Conservation (phyloP, 331 rosid genomes). For the Erythrophleum ivorense region DNA sequence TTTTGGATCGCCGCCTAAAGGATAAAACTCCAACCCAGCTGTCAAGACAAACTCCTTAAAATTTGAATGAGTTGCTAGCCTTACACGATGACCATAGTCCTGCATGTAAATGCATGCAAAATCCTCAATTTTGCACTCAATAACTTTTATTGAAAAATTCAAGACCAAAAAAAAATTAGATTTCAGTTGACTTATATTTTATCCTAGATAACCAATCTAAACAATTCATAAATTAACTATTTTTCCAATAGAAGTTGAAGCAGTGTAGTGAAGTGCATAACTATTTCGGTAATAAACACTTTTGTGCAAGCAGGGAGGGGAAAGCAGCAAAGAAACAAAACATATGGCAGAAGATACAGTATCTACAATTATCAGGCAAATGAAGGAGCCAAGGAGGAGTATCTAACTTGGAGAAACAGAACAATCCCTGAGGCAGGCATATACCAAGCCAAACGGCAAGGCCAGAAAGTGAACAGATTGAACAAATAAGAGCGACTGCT, state of each 20-base stretch:
- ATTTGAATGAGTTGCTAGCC: conserved; percentile 98
- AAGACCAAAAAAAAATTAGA: not conserved
- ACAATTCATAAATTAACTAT: conserved; percentile 9
- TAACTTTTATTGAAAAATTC: not conserved
- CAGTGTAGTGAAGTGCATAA: not conserved
- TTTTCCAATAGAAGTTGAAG: conserved; percentile 17
- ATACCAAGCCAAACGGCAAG: not conserved
- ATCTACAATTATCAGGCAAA: not conserved
- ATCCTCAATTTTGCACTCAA: conserved; percentile 14
- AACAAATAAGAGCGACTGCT: not conserved
- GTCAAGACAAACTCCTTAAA: conserved; percentile 98
- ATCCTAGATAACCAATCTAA: conserved; percentile 20
- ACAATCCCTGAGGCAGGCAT: not conserved
- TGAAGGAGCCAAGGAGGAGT: not conserved
- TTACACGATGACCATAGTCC: conserved; percentile 99
- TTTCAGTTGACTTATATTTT: conserved; percentile 9
- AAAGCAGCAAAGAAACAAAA: not conserved
- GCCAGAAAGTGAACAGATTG: not conserved
- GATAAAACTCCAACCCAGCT: conserved; percentile 97
- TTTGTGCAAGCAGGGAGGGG: not conserved
- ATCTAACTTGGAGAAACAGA: conserved; percentile 5
- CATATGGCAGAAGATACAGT: not conserved
- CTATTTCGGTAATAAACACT: not conserved
- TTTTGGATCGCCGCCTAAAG: conserved; percentile 97
- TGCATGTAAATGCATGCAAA: conserved; percentile 56